These are phyloP conservation scores for Sanghuangporus baumii DNA, from an alignment of 1,284 basidiomycete genomes.

Conservation along the genomic window DNA sequence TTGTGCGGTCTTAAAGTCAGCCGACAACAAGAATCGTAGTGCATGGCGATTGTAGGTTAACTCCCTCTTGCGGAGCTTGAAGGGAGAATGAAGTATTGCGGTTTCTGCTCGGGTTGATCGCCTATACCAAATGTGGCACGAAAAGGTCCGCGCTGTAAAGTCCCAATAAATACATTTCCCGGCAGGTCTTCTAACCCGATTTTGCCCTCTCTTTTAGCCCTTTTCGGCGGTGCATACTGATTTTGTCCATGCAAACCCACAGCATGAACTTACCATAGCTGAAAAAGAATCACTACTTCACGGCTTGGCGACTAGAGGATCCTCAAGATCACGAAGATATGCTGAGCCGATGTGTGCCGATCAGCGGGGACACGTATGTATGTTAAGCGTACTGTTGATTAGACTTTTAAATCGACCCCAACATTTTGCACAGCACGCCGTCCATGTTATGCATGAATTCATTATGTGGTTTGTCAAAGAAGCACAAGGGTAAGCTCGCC, in stretches of 20 bases:
- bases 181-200: constrained; percentile 1
- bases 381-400: not conserved
- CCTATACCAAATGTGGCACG: not conserved
- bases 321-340: not conserved
- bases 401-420: not conserved
- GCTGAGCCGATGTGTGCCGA: not conserved
- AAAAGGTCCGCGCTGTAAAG: not conserved
- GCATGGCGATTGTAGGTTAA: not conserved
- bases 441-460: not conserved
- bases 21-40: not conserved
- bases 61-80: not conserved
- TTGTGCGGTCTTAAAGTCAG: not conserved
- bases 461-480: not conserved
- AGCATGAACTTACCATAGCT: not conserved
- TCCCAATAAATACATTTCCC: not conserved
- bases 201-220: not conserved
- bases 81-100: not conserved
- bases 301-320: not conserved
- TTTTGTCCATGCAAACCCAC: not conserved
- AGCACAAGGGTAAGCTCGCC: not conserved
- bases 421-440: not conserved
- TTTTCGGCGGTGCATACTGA: not conserved
- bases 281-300: not conserved
- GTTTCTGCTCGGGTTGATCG: not conserved
- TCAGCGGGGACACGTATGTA: not conserved